Conservation (phyloP, 1,284 basidiomycete species). For the Thelephora terrestris region DNA sequence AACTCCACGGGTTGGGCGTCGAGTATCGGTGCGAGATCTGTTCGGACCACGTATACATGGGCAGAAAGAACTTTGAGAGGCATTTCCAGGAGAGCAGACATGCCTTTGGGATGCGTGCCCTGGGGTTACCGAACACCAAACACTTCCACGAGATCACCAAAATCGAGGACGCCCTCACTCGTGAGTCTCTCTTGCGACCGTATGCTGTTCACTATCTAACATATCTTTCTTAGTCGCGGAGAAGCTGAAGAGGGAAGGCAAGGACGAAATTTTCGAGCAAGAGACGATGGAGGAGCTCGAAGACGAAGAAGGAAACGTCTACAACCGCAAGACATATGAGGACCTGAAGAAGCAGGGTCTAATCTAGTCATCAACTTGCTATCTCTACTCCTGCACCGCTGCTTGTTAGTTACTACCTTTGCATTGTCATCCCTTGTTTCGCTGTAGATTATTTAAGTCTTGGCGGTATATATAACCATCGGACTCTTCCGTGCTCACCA, state of each 20-base stretch:
- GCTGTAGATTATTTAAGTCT: too few species aligned
- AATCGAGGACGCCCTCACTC: conserved; percentile 90
- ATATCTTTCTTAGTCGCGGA: conserved; percentile 66
- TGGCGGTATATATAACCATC: too few species aligned
- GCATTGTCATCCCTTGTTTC: too few species aligned
- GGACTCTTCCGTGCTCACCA: too few species aligned
- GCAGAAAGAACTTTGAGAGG: conserved; percentile 89
- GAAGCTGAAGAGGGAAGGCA: conserved; percentile 89
- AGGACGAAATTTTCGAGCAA: conserved; percentile 82
- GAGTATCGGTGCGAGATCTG: conserved; percentile 99
- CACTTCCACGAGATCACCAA: conserved; percentile 98
- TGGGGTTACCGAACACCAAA: conserved; percentile 95
- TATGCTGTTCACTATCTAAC: conserved; percentile 3
- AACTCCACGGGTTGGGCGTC: conserved; percentile 93
- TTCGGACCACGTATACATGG: conserved; percentile 92
- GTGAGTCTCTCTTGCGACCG: conserved; percentile 42
- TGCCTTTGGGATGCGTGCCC: conserved; percentile 96
- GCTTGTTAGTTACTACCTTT: too few species aligned
- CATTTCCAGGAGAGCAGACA: conserved; percentile 96
- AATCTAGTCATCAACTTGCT: conserved; percentile 35
- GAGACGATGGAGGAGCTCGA: conserved; percentile 96
- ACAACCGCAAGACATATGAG: conserved; percentile 84
- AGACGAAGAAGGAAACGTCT: conserved; percentile 95
- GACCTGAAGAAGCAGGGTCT: conserved; percentile 88
- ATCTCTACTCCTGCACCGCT: too few species aligned